phyloP scores from a whole-genome alignment of 1,139 yeast species.

The Wickerhamomyces sp. region DNA sequence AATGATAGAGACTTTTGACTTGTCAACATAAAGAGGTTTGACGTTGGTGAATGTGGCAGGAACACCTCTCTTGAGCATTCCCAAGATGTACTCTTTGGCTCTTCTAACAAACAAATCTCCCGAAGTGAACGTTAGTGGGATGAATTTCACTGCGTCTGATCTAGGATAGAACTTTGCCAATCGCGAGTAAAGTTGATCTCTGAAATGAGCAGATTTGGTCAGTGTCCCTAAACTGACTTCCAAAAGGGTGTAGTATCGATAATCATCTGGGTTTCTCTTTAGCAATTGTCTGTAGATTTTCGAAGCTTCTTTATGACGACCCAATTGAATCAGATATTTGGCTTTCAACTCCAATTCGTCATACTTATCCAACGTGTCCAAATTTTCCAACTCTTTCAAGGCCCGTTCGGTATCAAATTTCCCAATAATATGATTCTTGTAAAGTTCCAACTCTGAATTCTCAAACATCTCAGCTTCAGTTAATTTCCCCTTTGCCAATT shows the following conservation, averaged over 20 bases:
- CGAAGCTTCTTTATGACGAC: conserved; percentile 55
- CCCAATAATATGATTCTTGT: conserved; percentile 68
- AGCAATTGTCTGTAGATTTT: conserved; percentile 62
- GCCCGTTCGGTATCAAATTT: conserved; percentile 37
- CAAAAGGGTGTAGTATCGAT: conserved; percentile 56
- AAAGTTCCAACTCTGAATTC: conserved; percentile 74
- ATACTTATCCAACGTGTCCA: conserved; percentile 61
- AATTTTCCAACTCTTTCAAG: conserved; percentile 55
- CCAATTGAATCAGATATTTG: conserved; percentile 43
- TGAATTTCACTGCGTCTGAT: conserved; percentile 72
- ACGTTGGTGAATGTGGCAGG: conserved; percentile 88
- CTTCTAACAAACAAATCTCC: conserved; percentile 46
- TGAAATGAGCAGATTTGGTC: conserved; percentile 32
- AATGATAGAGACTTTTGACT: conserved; percentile 42
- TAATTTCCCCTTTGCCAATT: conserved; percentile 61
- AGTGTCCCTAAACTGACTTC: conserved; percentile 55
- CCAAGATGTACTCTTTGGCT: conserved; percentile 47
- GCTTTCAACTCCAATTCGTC: conserved; percentile 67
- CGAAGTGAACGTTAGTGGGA: conserved; percentile 71
- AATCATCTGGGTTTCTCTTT: conserved; percentile 82
- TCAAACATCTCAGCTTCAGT: conserved; percentile 67
- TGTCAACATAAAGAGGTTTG: conserved; percentile 66
- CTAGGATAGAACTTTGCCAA: conserved; percentile 70
- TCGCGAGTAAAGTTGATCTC: conserved; percentile 57
- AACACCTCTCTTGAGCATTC: conserved; percentile 71